Conservation (phyloP, 441 rosid genomes). For the Iberis amara region DNA sequence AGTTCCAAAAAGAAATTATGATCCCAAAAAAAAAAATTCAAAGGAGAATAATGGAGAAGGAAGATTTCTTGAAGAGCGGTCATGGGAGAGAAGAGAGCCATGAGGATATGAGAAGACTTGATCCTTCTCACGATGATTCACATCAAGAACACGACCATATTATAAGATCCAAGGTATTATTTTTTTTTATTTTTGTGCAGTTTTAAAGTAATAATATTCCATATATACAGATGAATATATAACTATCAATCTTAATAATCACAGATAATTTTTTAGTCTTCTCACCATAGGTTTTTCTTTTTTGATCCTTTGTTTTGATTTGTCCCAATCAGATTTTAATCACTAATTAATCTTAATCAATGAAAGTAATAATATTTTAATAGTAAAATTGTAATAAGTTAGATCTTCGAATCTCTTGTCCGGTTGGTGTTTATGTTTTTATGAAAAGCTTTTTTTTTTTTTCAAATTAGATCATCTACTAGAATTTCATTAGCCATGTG, state of each 20-base stretch:
- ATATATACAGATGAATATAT: slow-evolving; percentile 2
- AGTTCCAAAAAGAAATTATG: slow-evolving; percentile 17
- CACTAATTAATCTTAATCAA: no score
- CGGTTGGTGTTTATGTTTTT: no score
- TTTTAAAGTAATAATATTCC: background rate
- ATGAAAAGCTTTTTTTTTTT: no score
- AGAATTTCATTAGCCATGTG: no score
- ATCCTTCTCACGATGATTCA: slow-evolving; percentile 27
- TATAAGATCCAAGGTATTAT: slow-evolving; percentile 35
- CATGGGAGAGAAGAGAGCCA: slow-evolving; percentile 23
- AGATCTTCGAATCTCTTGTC: no score
- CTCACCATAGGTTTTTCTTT: no score
- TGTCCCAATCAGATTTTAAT: no score
- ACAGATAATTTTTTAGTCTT: background rate
- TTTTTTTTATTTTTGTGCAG: background rate
- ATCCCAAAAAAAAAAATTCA: slow-evolving; percentile 10
- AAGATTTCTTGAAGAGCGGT: slow-evolving; percentile 24
- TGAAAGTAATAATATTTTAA: no score
- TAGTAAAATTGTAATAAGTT: no score
- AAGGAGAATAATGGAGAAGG: slow-evolving; percentile 39
- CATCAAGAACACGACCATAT: slow-evolving; percentile 33
- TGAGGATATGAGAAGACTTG: slow-evolving; percentile 30
- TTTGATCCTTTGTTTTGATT: no score
- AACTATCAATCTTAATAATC: background rate
- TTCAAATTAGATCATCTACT: no score